Evolutionary conservation across 225 moss, liverwort and hornwort species (phyloP).

Genomic region (Anthoceros angustus): DNA sequence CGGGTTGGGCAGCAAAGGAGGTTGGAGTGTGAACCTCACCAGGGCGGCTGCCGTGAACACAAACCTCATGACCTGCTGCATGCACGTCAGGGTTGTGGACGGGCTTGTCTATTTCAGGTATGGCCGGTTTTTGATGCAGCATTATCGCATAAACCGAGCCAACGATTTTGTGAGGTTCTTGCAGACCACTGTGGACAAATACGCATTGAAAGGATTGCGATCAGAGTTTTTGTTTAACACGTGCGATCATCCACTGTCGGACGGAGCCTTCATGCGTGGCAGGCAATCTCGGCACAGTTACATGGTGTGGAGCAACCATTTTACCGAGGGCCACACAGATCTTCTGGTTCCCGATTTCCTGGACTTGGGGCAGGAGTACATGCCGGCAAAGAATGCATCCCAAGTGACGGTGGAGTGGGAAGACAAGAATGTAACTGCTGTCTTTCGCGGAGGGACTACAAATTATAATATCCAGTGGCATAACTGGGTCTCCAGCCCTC

Average conservation of each 20-base stretch:
- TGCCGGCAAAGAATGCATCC: neutral
- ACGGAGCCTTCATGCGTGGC: neutral
- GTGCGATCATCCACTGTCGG: neutral
- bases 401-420: neutral
- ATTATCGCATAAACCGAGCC: neutral
- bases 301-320: conserved; percentile 3
- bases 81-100: neutral
- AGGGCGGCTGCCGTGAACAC: neutral
- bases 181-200: neutral
- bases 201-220: neutral
- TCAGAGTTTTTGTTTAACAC: conserved; percentile 1
- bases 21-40: neutral
- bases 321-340: neutral
- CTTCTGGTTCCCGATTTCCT: neutral
- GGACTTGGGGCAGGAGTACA: neutral
- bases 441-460: neutral
- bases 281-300: neutral
- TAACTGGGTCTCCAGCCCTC: neutral
- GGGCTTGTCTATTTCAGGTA: neutral
- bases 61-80: conserved; percentile 3
- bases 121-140: neutral
- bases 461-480: neutral
- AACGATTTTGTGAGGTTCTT: neutral
- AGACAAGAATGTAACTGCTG: neutral
- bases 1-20: neutral